Evolutionary conservation across 768 basidiomycete species (phyloP).

Genomic region (Cyclocybe aegerita): DNA sequence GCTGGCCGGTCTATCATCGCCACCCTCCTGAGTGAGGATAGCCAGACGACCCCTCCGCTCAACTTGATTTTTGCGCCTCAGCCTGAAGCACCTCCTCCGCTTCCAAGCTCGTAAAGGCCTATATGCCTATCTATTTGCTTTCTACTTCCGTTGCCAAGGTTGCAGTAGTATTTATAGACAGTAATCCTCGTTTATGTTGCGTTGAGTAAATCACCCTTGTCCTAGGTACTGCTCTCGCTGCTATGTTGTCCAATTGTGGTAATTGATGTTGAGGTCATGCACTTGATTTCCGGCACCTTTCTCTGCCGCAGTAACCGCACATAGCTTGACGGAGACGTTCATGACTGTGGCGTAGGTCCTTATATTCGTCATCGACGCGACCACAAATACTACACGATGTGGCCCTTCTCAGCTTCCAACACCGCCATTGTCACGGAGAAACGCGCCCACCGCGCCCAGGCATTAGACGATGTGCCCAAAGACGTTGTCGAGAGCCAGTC

Average conservation of each 20-base stretch:
- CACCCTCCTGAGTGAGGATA: slow-evolving; percentile 79
- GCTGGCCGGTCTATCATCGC: slow-evolving; percentile 87
- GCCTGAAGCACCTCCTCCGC: slow-evolving; percentile 78
- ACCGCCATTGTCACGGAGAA: slow-evolving; percentile 28
- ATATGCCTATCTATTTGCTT: background rate
- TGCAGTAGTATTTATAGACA: too few species aligned
- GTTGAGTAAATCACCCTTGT: background rate
- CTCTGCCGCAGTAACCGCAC: too few species aligned
- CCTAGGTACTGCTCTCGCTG: background rate
- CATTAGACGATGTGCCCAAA: slow-evolving; percentile 25
- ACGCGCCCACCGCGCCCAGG: slow-evolving; percentile 19
- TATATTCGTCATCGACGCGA: background rate
- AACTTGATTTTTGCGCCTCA: slow-evolving; percentile 82
- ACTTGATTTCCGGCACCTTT: too few species aligned
- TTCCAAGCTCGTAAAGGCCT: slow-evolving; percentile 43
- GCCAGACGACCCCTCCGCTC: slow-evolving; percentile 81
- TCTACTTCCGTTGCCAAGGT: background rate
- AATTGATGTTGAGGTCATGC: too few species aligned
- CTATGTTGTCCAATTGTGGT: background rate
- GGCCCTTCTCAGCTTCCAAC: slow-evolving; percentile 38
- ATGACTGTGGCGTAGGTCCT: background rate
- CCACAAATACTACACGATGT: slow-evolving; percentile 25
- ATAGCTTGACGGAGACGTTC: too few species aligned
- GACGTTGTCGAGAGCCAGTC: slow-evolving; percentile 27
- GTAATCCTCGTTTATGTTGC: too few species aligned